A percentile compares a stretch with the other conserved stretches of the same genome.
These are phyloP conservation scores for Ophiocordyceps unilateralis DNA, from an alignment of 2,329 filamentous ascomycete genomes.

Conservation along the genomic window DNA sequence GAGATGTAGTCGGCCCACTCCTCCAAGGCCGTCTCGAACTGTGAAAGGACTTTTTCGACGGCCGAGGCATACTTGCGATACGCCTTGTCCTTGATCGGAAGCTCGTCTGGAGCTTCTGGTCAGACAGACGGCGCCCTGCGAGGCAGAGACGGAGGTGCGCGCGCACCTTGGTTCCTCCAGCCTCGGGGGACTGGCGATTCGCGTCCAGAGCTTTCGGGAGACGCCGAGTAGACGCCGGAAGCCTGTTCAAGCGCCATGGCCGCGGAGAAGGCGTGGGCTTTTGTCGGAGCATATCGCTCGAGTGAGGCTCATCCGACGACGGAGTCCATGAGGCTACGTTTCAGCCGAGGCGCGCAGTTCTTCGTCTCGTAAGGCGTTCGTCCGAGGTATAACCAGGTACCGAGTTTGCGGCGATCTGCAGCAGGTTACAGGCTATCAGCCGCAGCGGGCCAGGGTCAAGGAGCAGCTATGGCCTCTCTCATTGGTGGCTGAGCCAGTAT, in stretches of 20 bases:
- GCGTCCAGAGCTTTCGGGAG: constrained; percentile 72
- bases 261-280: background rate
- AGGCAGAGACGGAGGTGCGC: background rate
- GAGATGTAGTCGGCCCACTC: constrained; percentile 99
- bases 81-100: constrained; percentile 41
- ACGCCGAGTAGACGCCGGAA: constrained; percentile 40
- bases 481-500: background rate
- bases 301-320: background rate
- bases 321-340: constrained; percentile 10
- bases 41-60: constrained; percentile 69
- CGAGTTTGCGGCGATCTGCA: background rate
- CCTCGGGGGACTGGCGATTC: constrained; percentile 58
- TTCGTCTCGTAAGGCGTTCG: background rate
- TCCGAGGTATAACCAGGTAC: background rate
- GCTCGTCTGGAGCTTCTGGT: constrained; percentile 26
- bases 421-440: background rate
- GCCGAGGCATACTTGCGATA: constrained; percentile 81
- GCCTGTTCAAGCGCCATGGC: constrained; percentile 48
- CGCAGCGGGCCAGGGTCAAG: background rate
- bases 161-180: constrained; percentile 64
- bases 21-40: constrained; percentile 86
- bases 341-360: constrained; percentile 1
- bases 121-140: background rate
- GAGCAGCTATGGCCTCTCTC: background rate
- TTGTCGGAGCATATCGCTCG: constrained; percentile 2